phyloP scores from a whole-genome alignment of 75 land plant genomes.

The Pinus taeda region DNA sequence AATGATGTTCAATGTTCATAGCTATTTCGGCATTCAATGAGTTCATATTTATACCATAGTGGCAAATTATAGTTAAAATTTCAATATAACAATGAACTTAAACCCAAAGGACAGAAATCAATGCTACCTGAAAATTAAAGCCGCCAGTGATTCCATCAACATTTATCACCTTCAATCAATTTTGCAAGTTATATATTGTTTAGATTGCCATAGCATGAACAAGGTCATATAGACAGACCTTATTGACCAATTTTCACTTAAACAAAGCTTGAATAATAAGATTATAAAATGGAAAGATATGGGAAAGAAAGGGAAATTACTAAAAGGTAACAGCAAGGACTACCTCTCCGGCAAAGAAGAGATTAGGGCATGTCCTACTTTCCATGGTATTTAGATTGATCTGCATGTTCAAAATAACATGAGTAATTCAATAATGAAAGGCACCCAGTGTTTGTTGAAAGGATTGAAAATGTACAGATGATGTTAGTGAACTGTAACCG shows the following conservation, averaged over 20 bases:
- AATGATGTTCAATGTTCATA: no score
- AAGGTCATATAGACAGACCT: background rate
- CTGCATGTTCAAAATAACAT: constrained; percentile 29
- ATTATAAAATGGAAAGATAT: background rate
- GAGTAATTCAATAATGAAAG: background rate
- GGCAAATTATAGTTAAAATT: no score
- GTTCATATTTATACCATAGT: no score
- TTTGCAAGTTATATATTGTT: background rate
- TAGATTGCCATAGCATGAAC: background rate
- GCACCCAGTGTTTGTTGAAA: background rate
- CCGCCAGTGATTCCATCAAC: constrained; percentile 98
- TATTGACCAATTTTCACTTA: background rate
- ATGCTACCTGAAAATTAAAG: constrained; percentile 83
- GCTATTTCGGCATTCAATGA: no score
- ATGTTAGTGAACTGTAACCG: background rate
- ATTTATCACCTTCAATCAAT: constrained; percentile 59
- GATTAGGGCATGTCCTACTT: constrained; percentile 49
- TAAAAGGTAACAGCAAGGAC: background rate
- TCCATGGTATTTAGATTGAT: constrained; percentile 90
- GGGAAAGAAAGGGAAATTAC: background rate
- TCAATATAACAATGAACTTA: no score
- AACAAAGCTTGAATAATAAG: background rate
- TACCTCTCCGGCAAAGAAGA: constrained; percentile 98
- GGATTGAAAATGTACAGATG: background rate
- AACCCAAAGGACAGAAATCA: constrained; percentile 1